Percentiles rank a stretch among this genome's conserved stretches.
Conservation (phyloP, 2,329 filamentous ascomycete genomes). For the Paecilomyces sp. region DNA sequence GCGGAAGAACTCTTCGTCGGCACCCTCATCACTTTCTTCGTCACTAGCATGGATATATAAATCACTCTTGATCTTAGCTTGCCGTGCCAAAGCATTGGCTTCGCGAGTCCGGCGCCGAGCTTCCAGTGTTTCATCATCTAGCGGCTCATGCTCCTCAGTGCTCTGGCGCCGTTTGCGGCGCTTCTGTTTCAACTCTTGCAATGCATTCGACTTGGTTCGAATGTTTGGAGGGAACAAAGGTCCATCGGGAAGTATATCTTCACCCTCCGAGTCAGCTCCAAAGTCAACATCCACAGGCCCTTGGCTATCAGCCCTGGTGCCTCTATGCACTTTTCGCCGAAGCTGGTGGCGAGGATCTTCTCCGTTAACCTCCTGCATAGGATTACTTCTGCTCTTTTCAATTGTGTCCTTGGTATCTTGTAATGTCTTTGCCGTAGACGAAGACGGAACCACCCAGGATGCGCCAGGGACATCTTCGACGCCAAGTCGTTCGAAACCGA, state of each 20-base stretch:
- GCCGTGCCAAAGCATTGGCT: slow-evolving; percentile 68
- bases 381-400: slow-evolving; percentile 69
- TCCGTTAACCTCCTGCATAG: slow-evolving; percentile 69
- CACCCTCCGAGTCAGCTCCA: slow-evolving; percentile 63
- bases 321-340: slow-evolving; percentile 55
- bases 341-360: slow-evolving; percentile 69
- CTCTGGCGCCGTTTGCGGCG: slow-evolving; percentile 48
- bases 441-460: slow-evolving; percentile 68
- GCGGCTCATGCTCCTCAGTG: slow-evolving; percentile 45
- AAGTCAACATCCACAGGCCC: slow-evolving; percentile 49
- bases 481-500: slow-evolving; percentile 61
- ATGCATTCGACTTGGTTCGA: slow-evolving; percentile 43
- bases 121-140: slow-evolving; percentile 54
- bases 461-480: slow-evolving; percentile 67
- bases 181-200: slow-evolving; percentile 54
- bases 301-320: slow-evolving; percentile 24
- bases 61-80: slow-evolving; percentile 73
- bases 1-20: slow-evolving; percentile 67
- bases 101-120: slow-evolving; percentile 56
- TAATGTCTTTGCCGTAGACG: slow-evolving; percentile 57
- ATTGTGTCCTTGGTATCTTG: slow-evolving; percentile 65
- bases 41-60: slow-evolving; percentile 77
- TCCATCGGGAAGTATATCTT: slow-evolving; percentile 50
- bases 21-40: slow-evolving; percentile 78
- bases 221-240: slow-evolving; percentile 58